Conservation (phyloP, 2,329 filamentous ascomycete genomes). For the Alternaria triticina region DNA sequence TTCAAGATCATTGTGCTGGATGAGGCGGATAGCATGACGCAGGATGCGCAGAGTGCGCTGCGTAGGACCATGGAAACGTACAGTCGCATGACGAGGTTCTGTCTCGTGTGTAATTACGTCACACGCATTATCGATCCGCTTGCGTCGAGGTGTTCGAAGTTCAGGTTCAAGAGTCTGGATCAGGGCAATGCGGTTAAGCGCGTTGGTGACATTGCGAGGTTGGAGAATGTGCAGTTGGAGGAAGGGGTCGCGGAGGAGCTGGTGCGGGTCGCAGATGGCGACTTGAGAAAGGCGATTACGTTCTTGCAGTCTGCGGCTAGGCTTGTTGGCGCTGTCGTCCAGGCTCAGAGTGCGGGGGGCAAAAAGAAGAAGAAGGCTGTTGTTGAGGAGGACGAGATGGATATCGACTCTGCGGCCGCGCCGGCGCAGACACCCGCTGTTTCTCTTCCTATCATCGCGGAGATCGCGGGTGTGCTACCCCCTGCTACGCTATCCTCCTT, state of each 20-base stretch:
- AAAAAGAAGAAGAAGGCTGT: constrained; percentile 54
- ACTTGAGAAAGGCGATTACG: constrained; percentile 94
- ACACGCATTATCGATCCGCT: constrained; percentile 97
- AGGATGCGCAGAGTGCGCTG: constrained; percentile 93
- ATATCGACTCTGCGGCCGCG: constrained; percentile 42
- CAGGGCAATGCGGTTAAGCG: constrained; percentile 80
- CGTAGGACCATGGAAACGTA: constrained; percentile 98
- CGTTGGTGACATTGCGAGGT: constrained; percentile 79
- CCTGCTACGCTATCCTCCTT: constrained; percentile 73
- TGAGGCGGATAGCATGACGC: constrained; percentile 98
- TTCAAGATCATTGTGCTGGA: constrained; percentile 99
- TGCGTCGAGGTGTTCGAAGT: constrained; percentile 92
- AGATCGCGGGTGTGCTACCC: constrained; percentile 95
- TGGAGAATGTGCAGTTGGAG: constrained; percentile 78
- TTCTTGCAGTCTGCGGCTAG: constrained; percentile 94
- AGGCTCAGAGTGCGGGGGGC: constrained; percentile 32
- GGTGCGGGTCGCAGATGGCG: constrained; percentile 88
- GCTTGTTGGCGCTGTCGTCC: constrained; percentile 70
- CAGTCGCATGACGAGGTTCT: constrained; percentile 94
- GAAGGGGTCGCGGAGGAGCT: constrained; percentile 82
- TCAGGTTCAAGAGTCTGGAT: constrained; percentile 95
- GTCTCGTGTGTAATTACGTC: constrained; percentile 98
- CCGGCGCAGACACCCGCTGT: constrained; percentile 22
- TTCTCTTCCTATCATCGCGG: constrained; percentile 82
- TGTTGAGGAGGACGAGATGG: constrained; percentile 62